Base-by-base conservation (phyloP, 352 stramenopile genomes). In the Phytophthora kernoviae region DNA sequence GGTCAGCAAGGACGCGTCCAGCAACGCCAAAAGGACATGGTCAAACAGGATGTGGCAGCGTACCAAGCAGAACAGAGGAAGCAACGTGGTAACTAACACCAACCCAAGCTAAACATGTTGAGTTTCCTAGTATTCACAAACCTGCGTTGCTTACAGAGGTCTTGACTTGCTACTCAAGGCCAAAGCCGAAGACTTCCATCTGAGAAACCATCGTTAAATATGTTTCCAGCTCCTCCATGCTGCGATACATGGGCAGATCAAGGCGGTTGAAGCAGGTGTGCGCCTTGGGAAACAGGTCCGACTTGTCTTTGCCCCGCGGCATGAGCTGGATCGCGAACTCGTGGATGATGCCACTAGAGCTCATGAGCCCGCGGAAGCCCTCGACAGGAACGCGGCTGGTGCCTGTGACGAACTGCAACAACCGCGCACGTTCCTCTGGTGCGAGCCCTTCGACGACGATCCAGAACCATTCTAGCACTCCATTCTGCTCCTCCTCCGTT, bases 241-340 rank as follows among this genome's bases (percentile, higher is more conserved):
- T 58, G 45, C 66, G 66, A 63, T 93, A 93, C 43, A 89, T 58
- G 34, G 84, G 84, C 30, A 93, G 70, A 41, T 93, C 84, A 39
- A 93, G 79, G 17, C 85, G 74, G 54, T 94, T 94, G 56, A 94
- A 94, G 64, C 85, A 94, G 39, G 86, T 94, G 62, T 94, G 86
- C 8, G 81, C 81, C n/a, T 87, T 85, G 15, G 86, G 81, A 39
- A 84, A 92, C 12, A 88, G 49, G 15, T 74, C 68, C 21, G 72
- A 56, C 2, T 66, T 68, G 5, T 79, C 70, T n/a, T 77, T 55
- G 15, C 77, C 74, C 17, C 71, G 70, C 3, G 66, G 57, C 2
- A 93, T 63, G n/a, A 91, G 58, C 66, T 93, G 81, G 30, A 94
- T 77, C n/a, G 80, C 90, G 64, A 94, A 94, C 47, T 72, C 69